Percentiles rank a stretch among this genome's conserved stretches.
phyloP scores from a whole-genome alignment of 208 protist species.

The Giardia duodenalis region DNA sequence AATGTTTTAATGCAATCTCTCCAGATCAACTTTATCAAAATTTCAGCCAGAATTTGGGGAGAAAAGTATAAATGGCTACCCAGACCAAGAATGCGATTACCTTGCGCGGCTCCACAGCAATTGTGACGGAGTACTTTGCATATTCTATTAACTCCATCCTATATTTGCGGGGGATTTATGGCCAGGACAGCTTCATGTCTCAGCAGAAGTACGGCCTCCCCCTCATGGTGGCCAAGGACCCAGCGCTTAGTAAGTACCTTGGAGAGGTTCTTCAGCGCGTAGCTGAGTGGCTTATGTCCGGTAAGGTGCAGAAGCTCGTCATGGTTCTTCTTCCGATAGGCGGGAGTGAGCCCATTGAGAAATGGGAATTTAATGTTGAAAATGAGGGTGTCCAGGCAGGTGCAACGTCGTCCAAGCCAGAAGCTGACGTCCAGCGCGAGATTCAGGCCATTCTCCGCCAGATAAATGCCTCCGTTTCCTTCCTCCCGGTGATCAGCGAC shows the following conservation, averaged over 20 bases:
- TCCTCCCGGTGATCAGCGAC: slow-evolving; percentile 71
- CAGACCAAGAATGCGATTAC: slow-evolving; percentile 58
- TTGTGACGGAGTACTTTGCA: slow-evolving; percentile 87
- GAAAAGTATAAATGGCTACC: background rate
- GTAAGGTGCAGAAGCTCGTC: slow-evolving; percentile 8
- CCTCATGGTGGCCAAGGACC: slow-evolving; percentile 74
- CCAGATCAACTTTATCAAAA: too few species aligned
- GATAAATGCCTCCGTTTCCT: slow-evolving; percentile 81
- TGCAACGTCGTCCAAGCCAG: slow-evolving; percentile 47
- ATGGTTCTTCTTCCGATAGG: background rate
- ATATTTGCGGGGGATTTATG: slow-evolving; percentile 88
- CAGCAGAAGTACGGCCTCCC: slow-evolving; percentile 77
- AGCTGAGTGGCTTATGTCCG: background rate
- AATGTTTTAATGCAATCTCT: too few species aligned
- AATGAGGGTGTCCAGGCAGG: background rate
- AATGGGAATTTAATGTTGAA: background rate
- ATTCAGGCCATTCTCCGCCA: slow-evolving; percentile 69
- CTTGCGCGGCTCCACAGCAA: slow-evolving; percentile 75
- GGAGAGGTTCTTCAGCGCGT: slow-evolving; percentile 69
- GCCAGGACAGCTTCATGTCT: slow-evolving; percentile 69
- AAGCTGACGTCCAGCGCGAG: slow-evolving; percentile 65
- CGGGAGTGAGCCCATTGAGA: background rate
- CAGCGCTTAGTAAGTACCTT: slow-evolving; percentile 75
- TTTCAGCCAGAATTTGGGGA: background rate
- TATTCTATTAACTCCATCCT: slow-evolving; percentile 73